Evolutionary conservation across 2,329 filamentous ascomycete genomes (phyloP), one percentile per base, ranked within the genome.

Genomic region (Lojkania enalia): DNA sequence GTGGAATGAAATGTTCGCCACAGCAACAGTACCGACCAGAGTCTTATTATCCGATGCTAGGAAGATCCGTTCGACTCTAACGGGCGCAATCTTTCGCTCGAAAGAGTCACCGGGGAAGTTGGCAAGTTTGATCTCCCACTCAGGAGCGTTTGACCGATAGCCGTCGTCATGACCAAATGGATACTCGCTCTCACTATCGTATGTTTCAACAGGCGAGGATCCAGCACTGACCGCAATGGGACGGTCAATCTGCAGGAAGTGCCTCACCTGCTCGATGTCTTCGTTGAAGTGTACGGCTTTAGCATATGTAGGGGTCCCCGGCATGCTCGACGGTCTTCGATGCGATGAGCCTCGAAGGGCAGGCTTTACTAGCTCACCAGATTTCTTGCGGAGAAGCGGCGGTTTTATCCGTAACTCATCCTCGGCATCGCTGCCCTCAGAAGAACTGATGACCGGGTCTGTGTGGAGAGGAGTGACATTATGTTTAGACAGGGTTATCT

Each of bases 251-350:
- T 96, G 90, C 16, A 96, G 77, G 70, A 99, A 99, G 67, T 97
- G 94, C 21, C 94, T 84, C 29, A 97, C 92, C 60, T 97, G 92
- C 72, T 97, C 94, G 29, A 97, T 83, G 64, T 96, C 89, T 19
- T 92, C 89, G 71, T 97, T 94, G 66, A 99, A 99, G 71, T 99
- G 94, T n/a, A 99, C 94, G 11, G 88, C 90, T 71, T 99, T 99
- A 57, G 87, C 87, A 66, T 92, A 97, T 6, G 92, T 94, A 0
- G 94, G 94, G 0, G 94, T 99, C 42, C 94, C 94, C 6, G 94
- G 94, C 89, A 97, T 95, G 74, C 92, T 97, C 3, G 89, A 95
- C 1, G 92, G 92, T 46, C 94, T 83, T 54, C 89, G 81, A 54
- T 82, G 81, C n/a, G 87, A 88, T 11, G 88, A 78, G 29, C 86